These are phyloP conservation scores for Phoma sp. DNA, from an alignment of 2,329 filamentous ascomycete species.

Conservation along the genomic window DNA sequence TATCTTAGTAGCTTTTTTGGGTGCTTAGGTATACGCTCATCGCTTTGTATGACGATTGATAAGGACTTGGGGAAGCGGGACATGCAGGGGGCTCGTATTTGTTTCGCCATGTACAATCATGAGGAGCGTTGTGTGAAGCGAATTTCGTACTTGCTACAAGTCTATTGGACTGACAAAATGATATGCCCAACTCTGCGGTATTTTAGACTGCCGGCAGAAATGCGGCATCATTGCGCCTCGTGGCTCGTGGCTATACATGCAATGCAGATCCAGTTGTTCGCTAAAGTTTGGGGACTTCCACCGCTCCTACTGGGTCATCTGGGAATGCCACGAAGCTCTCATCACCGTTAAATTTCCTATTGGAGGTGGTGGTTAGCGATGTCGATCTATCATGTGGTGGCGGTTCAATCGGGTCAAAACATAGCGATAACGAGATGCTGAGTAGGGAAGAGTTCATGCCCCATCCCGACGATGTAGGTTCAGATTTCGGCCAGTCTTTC, in stretches of 20 bases:
- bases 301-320: slow-evolving; percentile 24
- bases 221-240: neutral
- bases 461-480: slow-evolving; percentile 4
- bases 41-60: neutral
- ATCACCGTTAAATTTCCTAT: slow-evolving; percentile 48
- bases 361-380: neutral
- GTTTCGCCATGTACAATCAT: neutral
- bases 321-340: slow-evolving; percentile 46
- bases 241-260: neutral
- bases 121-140: neutral
- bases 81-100: slow-evolving; percentile 4
- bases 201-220: neutral
- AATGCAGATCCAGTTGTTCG: neutral
- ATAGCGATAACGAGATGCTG: slow-evolving; percentile 1
- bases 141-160: neutral
- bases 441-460: slow-evolving; percentile 3
- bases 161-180: neutral
- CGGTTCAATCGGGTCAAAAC: neutral
- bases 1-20: neutral
- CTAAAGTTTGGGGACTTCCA: slow-evolving; percentile 37
- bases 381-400: neutral
- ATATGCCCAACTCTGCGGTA: neutral
- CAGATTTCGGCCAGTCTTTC: slow-evolving; percentile 20
- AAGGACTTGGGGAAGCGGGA: slow-evolving; percentile 2
- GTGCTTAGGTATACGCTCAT: neutral